These are phyloP conservation scores for Puccinia horiana DNA, from an alignment of 1,284 basidiomycete genomes.

Conservation along the genomic window DNA sequence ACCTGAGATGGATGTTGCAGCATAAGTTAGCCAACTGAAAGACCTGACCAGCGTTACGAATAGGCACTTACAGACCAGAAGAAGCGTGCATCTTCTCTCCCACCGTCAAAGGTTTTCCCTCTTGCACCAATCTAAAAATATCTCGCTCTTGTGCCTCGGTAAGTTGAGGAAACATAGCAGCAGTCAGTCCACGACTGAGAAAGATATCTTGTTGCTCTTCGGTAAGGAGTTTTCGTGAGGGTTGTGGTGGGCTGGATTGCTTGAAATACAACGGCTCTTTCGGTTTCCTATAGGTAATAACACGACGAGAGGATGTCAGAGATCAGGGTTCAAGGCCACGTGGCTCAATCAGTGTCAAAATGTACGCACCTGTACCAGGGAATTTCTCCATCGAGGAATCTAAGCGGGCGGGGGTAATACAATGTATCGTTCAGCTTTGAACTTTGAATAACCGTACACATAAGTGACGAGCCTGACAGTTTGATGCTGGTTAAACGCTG, in stretches of 20 bases:
- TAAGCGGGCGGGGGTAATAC: not conserved
- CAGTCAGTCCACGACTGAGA: constrained; percentile 35
- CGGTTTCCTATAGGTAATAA: constrained; percentile 21
- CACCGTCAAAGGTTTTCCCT: constrained; percentile 39
- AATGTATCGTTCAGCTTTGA: not conserved
- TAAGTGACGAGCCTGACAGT: constrained; percentile 12
- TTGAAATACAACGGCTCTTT: constrained; percentile 39
- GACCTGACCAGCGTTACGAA: not conserved
- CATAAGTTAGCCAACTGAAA: not conserved
- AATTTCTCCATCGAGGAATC: constrained; percentile 43
- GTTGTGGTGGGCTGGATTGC: constrained; percentile 37
- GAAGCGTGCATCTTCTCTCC: constrained; percentile 49
- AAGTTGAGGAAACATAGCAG: constrained; percentile 39
- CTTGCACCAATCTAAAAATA: constrained; percentile 50
- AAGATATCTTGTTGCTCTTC: constrained; percentile 44
- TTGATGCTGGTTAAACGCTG: constrained; percentile 47
- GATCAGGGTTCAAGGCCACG: not conserved
- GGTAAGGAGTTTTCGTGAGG: constrained; percentile 23
- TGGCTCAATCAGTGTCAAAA: not conserved
- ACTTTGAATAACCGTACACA: not conserved
- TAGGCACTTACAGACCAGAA: constrained; percentile 39
- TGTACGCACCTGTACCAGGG: constrained; percentile 44
- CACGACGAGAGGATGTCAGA: not conserved
- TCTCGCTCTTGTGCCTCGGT: constrained; percentile 48
- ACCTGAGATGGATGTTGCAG: not conserved